Evolutionary conservation across 345 rosid genomes (phyloP), one percentile per base, ranked within the genome.

Genomic region (Camelina hispida): DNA sequence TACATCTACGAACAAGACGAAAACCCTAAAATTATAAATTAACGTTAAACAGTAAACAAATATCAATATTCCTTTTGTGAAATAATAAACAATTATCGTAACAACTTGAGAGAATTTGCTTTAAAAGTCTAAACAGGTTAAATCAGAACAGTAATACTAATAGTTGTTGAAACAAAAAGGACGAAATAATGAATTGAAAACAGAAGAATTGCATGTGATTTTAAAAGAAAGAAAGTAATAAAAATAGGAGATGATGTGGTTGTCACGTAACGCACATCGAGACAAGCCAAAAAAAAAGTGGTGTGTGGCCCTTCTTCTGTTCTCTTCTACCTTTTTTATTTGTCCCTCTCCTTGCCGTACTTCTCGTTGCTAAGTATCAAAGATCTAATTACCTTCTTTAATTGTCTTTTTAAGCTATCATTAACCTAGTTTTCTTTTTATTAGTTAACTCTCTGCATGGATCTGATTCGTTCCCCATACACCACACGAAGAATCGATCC

Each of bases 201-300:
- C 66, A 35, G 20, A 25, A 50, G 17, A 34, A 55, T 54, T 34
- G 64, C 80, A 76, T 76, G 75, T 76, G 75, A 69, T 54, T 54
- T 37, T 69, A 3, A 2, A 25, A 64, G 1, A 42, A 3, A 51
- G 42, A 68, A 76, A 69, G 35, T 16, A 34, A 28, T 20, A 4
- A 13, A 48, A 75, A 28, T 10, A 51, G 4, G 58, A 56, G 17
- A 11, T 77, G 71, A 77, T 70, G 80, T 70, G 52, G 80, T 63
- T 62, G 76, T 77, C 80, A 77, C 80, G 80, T 56, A 77, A 77
- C 76, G 80, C 28, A 25, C 55, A 77, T 77, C 71, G 40, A 70
- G 75, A 70, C 28, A 25, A 25, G 28, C 28, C 76, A 77, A 69
- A 11, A 32, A 6, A 15, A 13, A 40, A 38, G 50, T 42, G 46